Conservation (phyloP, 257 asterid species). For the Mentha longifolia region DNA sequence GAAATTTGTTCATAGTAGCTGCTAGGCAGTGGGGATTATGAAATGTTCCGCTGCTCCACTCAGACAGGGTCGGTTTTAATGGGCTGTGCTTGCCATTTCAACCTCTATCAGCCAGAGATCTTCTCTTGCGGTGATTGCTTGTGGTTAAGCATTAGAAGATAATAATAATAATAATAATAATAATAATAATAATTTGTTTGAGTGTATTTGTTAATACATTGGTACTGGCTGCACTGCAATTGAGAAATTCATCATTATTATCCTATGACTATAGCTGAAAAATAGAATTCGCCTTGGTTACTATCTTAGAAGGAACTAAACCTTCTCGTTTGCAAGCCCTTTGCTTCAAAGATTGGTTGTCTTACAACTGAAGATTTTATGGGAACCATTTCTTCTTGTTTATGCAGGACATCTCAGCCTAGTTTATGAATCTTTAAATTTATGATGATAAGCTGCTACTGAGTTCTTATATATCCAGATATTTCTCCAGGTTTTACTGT, state of each 20-base stretch:
- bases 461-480: background rate
- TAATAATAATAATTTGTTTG: background rate
- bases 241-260: background rate
- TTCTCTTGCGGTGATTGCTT: background rate
- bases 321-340: background rate
- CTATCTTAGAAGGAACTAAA: background rate
- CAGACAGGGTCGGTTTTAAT: background rate
- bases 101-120: background rate
- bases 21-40: background rate
- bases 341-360: slow-evolving; percentile 12
- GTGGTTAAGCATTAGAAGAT: background rate
- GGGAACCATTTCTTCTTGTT: slow-evolving; percentile 9
- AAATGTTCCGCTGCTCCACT: background rate
- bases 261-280: too few relatives aligned
- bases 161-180: background rate
- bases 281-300: too few relatives aligned
- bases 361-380: background rate
- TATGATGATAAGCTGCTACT: slow-evolving; percentile 20
- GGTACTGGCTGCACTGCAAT: background rate
- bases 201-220: background rate
- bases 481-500: background rate
- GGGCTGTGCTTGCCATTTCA: background rate
- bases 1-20: background rate
- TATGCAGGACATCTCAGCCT: slow-evolving; percentile 4
- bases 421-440: slow-evolving; percentile 17